phyloP scores from a whole-genome alignment of 106 monocot genomes.

The Dendrobium nobile region DNA sequence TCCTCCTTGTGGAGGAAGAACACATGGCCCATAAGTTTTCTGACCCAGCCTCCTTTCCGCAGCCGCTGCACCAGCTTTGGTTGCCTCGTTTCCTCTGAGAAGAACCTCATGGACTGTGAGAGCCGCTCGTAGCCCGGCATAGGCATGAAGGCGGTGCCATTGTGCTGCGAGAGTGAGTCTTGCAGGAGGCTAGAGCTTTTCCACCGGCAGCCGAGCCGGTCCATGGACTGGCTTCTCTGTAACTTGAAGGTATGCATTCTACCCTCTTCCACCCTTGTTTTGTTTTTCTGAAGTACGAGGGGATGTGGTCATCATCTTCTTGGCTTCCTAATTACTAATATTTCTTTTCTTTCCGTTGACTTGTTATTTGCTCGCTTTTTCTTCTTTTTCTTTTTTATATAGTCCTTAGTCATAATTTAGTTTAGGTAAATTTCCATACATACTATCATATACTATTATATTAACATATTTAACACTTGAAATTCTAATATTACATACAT shows the following conservation, averaged over 20 bases:
- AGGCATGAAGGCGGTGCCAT: background rate
- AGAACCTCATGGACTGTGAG: constrained; percentile 15
- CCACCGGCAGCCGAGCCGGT: background rate
- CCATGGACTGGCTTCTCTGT: constrained; percentile 2
- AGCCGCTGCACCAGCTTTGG: no score
- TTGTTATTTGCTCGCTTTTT: background rate
- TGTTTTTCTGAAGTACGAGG: background rate
- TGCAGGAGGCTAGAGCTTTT: constrained; percentile 12
- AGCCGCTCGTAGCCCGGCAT: constrained; percentile 12
- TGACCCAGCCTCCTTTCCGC: background rate
- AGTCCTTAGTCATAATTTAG: no score
- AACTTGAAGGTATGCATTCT: background rate
- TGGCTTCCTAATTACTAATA: background rate
- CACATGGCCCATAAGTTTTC: background rate
- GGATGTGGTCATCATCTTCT: no score
- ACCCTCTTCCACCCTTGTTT: background rate
- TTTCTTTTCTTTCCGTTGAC: background rate
- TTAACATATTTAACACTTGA: no score
- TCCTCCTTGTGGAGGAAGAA: background rate
- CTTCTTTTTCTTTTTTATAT: no score
- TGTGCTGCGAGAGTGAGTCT: constrained; percentile 5
- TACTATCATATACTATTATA: no score
- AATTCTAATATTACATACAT: no score
- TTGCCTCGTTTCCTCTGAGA: background rate
- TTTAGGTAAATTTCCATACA: no score